Evolutionary conservation across 169 alveolate species (phyloP).

Genomic region (Hammondia hammondi): DNA sequence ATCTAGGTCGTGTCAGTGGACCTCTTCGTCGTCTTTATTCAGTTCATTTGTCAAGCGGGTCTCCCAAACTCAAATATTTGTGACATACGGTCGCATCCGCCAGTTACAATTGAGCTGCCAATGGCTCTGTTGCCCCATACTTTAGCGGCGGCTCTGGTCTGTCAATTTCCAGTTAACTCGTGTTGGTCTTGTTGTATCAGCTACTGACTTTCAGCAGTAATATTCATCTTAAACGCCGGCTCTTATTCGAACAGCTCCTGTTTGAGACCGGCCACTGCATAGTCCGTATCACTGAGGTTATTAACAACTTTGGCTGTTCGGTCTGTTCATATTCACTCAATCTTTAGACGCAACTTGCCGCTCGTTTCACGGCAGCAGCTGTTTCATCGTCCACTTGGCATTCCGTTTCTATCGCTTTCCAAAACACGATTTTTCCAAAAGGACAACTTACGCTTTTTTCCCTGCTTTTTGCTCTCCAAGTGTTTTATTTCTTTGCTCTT

Average conservation of each 20-base stretch:
- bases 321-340: background rate
- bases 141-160: background rate
- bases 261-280: background rate
- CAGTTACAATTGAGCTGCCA: background rate
- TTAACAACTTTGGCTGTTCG: background rate
- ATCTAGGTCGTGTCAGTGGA: conserved; percentile 26
- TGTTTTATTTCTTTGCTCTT: background rate
- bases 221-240: background rate
- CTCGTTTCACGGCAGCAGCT: background rate
- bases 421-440: background rate
- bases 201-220: background rate
- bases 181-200: background rate
- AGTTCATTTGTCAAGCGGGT: conserved; percentile 16
- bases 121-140: conserved; percentile 1
- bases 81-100: background rate
- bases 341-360: background rate
- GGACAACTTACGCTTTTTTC: background rate
- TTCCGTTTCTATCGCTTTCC: conserved; percentile 21
- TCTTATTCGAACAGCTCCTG: background rate
- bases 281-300: background rate
- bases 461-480: background rate
- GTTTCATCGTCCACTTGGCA: conserved; percentile 5
- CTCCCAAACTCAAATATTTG: background rate
- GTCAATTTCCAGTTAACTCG: background rate
- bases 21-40: background rate